These are phyloP conservation scores for Xylariaceae sp. DNA, from an alignment of 2,329 filamentous ascomycete genomes.

Conservation along the genomic window DNA sequence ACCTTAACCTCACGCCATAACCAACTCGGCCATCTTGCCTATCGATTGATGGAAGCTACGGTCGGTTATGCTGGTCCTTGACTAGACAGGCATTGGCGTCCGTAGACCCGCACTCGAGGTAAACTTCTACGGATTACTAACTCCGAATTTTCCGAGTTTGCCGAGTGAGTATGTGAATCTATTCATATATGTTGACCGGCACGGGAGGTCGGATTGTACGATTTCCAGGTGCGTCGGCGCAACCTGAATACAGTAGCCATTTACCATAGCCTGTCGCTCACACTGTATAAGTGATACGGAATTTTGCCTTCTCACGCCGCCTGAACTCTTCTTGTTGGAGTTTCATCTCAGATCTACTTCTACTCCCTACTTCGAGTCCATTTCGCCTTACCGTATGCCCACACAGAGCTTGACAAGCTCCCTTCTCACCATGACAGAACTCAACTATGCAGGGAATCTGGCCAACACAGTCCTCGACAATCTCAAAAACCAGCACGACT, in stretches of 20 bases:
- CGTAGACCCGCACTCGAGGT: too few species aligned
- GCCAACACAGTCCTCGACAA: conserved; percentile 62
- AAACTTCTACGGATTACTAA: too few species aligned
- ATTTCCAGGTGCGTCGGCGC: not conserved
- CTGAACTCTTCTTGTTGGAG: not conserved
- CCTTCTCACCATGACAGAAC: conserved; percentile 23
- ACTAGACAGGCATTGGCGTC: too few species aligned
- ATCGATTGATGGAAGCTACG: not conserved
- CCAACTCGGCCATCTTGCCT: conserved; percentile 35
- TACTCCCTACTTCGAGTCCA: not conserved
- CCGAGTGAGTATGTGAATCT: too few species aligned
- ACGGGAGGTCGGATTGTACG: too few species aligned
- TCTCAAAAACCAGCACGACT: conserved; percentile 69
- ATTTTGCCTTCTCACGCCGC: not conserved
- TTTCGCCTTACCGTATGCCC: not conserved
- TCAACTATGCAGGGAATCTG: conserved; percentile 36
- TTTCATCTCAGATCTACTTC: not conserved
- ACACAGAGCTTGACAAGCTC: not conserved
- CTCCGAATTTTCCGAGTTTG: too few species aligned
- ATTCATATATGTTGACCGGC: too few species aligned
- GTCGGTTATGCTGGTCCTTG: too few species aligned
- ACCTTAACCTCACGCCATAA: conserved; percentile 36
- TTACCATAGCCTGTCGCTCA: not conserved
- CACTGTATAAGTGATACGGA: not conserved
- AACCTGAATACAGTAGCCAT: not conserved